phyloP scores from a whole-genome alignment of 2,329 filamentous ascomycete genomes.

The Macrophomina pseudophaseolina region DNA sequence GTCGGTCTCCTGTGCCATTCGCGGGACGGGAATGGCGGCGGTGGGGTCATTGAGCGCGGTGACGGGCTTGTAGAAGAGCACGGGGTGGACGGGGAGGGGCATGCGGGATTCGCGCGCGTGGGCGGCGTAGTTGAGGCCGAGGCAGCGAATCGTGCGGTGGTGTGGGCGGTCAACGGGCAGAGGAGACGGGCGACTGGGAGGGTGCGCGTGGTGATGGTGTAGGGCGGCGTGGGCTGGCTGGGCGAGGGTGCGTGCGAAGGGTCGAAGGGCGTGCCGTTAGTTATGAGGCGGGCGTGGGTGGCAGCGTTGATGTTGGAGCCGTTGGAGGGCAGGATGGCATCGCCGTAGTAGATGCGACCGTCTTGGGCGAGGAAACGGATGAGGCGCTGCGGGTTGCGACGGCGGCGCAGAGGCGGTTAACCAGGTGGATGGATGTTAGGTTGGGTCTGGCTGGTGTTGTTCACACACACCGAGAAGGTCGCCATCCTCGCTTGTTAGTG shows the following conservation, averaged over 20 bases:
- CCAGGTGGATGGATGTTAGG: neutral
- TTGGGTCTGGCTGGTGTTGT: neutral
- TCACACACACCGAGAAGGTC: slow-evolving; percentile 12
- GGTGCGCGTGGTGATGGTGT: slow-evolving; percentile 3
- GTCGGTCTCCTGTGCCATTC: slow-evolving; percentile 61
- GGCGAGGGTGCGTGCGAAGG: slow-evolving; percentile 62
- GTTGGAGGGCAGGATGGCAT: slow-evolving; percentile 67
- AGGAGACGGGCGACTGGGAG: slow-evolving; percentile 56
- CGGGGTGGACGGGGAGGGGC: slow-evolving; percentile 71
- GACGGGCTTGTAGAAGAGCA: slow-evolving; percentile 75
- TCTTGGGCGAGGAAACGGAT: slow-evolving; percentile 40
- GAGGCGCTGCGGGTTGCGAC: slow-evolving; percentile 32
- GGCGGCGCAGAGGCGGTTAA: neutral
- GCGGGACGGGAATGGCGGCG: slow-evolving; percentile 69
- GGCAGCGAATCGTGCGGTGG: slow-evolving; percentile 25
- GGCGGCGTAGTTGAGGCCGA: slow-evolving; percentile 37
- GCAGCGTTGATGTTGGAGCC: slow-evolving; percentile 65
- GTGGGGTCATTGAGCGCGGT: slow-evolving; percentile 69
- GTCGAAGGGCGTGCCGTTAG: slow-evolving; percentile 67
- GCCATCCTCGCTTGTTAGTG: neutral
- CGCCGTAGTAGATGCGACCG: slow-evolving; percentile 39
- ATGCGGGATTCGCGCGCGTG: slow-evolving; percentile 57
- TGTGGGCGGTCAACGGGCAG: slow-evolving; percentile 49
- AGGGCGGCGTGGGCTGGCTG: slow-evolving; percentile 60
- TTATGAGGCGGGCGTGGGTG: slow-evolving; percentile 65